Evolutionary conservation across 129 eudicot species (phyloP).

Genomic region (Mikania micrantha): DNA sequence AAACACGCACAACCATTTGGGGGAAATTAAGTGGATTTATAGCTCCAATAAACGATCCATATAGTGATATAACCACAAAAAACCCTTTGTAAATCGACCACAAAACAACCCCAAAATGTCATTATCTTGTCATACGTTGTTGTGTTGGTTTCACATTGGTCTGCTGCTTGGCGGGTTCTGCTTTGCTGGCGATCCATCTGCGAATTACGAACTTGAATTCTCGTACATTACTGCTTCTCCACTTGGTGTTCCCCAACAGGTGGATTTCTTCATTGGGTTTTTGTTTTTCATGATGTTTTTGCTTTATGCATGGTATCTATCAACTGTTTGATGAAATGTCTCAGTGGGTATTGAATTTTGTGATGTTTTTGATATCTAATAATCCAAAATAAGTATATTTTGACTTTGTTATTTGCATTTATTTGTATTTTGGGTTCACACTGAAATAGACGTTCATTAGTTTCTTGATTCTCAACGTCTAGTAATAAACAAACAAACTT

Average conservation of each 20-base stretch:
- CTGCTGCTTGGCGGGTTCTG: slow-evolving; percentile 33
- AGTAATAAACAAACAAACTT: too few species aligned
- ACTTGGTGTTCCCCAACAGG: slow-evolving; percentile 91
- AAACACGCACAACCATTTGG: slow-evolving; percentile 27
- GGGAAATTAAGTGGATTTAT: background rate
- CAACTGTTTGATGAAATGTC: slow-evolving; percentile 1
- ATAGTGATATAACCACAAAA: background rate
- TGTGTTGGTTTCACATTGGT: slow-evolving; percentile 31
- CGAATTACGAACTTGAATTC: slow-evolving; percentile 35
- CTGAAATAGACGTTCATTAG: too few species aligned
- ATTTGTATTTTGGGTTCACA: too few species aligned
- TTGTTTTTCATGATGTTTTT: background rate
- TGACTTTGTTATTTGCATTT: too few species aligned
- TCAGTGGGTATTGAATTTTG: background rate
- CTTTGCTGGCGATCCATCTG: slow-evolving; percentile 54
- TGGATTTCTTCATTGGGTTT: background rate
- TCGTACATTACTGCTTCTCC: slow-evolving; percentile 90
- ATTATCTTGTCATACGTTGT: slow-evolving; percentile 7
- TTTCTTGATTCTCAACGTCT: too few species aligned
- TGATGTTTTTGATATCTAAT: too few species aligned
- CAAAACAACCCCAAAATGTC: slow-evolving; percentile 13
- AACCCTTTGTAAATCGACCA: slow-evolving; percentile 4
- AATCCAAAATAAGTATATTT: too few species aligned
- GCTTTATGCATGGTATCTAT: background rate
- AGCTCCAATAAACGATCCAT: background rate